Evolutionary conservation across 768 basidiomycete genomes (phyloP).

Genomic region (Pisolithus microcarpus): DNA sequence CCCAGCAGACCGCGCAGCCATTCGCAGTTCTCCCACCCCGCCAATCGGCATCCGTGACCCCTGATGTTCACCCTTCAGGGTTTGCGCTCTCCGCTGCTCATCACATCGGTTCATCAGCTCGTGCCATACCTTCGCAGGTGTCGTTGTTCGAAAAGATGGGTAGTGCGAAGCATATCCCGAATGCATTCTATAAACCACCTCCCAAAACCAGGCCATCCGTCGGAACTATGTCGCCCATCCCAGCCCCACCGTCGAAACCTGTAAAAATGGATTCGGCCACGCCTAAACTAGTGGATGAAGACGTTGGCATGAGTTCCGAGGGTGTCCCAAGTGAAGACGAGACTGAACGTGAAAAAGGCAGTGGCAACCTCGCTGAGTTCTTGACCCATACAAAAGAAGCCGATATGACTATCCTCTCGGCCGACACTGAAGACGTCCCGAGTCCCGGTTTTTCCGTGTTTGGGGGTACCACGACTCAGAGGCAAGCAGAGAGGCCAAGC

Average conservation of each 20-base stretch:
- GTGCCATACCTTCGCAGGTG: slow-evolving; percentile 5
- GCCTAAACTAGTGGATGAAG: slow-evolving; percentile 1
- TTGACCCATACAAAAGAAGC: slow-evolving; percentile 1
- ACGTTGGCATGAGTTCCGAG: slow-evolving; percentile 12
- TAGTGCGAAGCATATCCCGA: slow-evolving; percentile 46
- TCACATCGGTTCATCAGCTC: not conserved
- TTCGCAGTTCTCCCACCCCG: slow-evolving; percentile 1
- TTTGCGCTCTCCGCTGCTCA: slow-evolving; percentile 1
- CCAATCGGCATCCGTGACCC: slow-evolving; percentile 1
- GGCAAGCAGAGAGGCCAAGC: slow-evolving; percentile 6
- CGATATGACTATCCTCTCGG: not conserved
- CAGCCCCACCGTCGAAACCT: not conserved
- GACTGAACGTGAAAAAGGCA: slow-evolving; percentile 2
- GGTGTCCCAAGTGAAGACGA: not conserved
- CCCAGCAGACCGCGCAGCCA: not conserved
- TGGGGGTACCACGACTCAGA: not conserved
- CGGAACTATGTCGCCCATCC: not conserved
- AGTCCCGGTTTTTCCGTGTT: slow-evolving; percentile 27
- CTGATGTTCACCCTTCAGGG: slow-evolving; percentile 10
- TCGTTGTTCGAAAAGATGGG: slow-evolving; percentile 37
- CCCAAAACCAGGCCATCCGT: not conserved
- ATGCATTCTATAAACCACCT: slow-evolving; percentile 64
- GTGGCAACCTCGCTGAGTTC: slow-evolving; percentile 2
- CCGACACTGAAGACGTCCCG: slow-evolving; percentile 5
- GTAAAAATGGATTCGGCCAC: not conserved